Evolutionary conservation across 2,329 filamentous ascomycete genomes (phyloP), one percentile per base, ranked within the genome.

Genomic region (Alternaria metachromatica): DNA sequence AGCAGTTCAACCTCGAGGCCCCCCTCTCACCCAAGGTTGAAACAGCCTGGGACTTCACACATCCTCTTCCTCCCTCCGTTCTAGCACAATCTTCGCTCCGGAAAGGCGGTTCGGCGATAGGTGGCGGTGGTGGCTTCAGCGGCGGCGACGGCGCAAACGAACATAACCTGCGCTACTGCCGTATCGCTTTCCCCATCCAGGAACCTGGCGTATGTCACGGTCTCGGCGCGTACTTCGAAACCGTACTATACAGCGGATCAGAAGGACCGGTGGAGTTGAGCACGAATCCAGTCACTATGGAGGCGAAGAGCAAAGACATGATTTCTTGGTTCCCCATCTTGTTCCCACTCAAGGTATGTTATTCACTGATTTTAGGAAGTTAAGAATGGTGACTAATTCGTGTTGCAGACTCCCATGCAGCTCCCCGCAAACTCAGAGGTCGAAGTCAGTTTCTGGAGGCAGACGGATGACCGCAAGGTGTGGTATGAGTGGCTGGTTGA

Each of bases 401-500:
- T 12, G 3, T 1, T 46, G n/a, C 69, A 97, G 94, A 89, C 89
- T 72, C 95, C 96, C 0, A 85, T 99, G 13, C 92, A 93, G 76
- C 89, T 96, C 70, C 95, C 96, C 0, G 91, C 93, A 61, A 89
- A 93, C 68, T 90, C 91, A 0, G 93, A 97, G 79, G 84, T 98
- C 5, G 92, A 96, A 70, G 89, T 97, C 41, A 96, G 90, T 77
- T 97, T 99, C 89, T 97, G 94, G 92, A 88, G 96, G 55, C 92
- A 96, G 81, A 98, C 96, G 1, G 95, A 99, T 76, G 93, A 97
- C 77, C 89, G 91, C 41, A 96, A 92, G 79, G 96, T 99, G 8
- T 99, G 96, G 96, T 99, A 99, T 79, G 96, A 99, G 80, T 99
- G 96, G 96, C 85, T 96, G 64, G 90, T 97, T 3, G 96, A 98